These are phyloP conservation scores for Aspergillus ruber DNA, from an alignment of 2,329 filamentous ascomycete species.

Conservation along the genomic window DNA sequence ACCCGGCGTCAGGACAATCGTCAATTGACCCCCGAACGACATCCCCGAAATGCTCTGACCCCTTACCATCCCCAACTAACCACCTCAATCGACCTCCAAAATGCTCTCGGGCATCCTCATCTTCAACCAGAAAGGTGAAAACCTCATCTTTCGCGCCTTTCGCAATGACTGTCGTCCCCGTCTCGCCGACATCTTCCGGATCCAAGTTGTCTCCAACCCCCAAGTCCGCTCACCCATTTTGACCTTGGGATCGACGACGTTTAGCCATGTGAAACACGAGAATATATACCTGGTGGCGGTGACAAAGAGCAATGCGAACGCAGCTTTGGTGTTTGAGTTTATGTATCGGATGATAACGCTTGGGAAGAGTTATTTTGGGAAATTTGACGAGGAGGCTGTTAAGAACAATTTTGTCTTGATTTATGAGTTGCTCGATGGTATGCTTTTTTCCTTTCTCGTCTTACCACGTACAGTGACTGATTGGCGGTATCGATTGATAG, in stretches of 20 bases:
- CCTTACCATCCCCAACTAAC: neutral
- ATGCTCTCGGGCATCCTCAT: slow-evolving; percentile 98
- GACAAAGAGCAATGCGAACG: slow-evolving; percentile 98
- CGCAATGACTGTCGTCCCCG: slow-evolving; percentile 96
- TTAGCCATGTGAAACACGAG: slow-evolving; percentile 98
- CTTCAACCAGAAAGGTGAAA: slow-evolving; percentile 99
- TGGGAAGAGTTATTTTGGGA: slow-evolving; percentile 94
- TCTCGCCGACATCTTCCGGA: slow-evolving; percentile 97
- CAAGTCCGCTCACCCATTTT: slow-evolving; percentile 96
- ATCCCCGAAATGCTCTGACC: no score
- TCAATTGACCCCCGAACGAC: no score
- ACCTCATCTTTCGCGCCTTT: slow-evolving; percentile 98
- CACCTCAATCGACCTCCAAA: slow-evolving; percentile 1
- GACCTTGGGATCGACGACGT: slow-evolving; percentile 94
- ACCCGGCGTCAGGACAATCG: no score
- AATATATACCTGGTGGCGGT: slow-evolving; percentile 98
- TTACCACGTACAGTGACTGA: neutral
- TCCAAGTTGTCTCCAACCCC: slow-evolving; percentile 97
- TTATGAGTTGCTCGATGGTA: slow-evolving; percentile 92
- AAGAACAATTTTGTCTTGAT: slow-evolving; percentile 99
- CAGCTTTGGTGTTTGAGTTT: slow-evolving; percentile 95
- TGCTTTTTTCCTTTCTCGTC: slow-evolving; percentile 13
- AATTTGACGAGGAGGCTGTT: slow-evolving; percentile 98
- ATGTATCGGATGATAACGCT: slow-evolving; percentile 85
- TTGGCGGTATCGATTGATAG: slow-evolving; percentile 39